These are phyloP conservation scores for Botrytis deweyae DNA, from an alignment of 2,329 filamentous ascomycete genomes.

Conservation along the genomic window DNA sequence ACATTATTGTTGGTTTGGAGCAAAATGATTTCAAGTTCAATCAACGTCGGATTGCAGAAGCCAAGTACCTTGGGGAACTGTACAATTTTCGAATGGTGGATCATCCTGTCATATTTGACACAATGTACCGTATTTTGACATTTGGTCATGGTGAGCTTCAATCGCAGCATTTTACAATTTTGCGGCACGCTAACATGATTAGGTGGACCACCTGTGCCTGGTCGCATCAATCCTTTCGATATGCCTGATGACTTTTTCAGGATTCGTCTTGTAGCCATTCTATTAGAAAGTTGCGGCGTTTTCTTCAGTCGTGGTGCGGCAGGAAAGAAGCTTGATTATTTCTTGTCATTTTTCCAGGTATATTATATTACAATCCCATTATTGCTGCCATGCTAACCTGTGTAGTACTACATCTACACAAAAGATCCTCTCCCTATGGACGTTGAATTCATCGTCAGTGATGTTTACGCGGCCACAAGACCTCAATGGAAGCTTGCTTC, in stretches of 20 bases:
- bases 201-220: slow-evolving; percentile 77
- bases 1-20: slow-evolving; percentile 83
- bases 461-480: slow-evolving; percentile 79
- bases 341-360: slow-evolving; percentile 89
- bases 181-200: slow-evolving; percentile 35
- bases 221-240: slow-evolving; percentile 75
- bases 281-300: slow-evolving; percentile 92
- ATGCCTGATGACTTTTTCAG: slow-evolving; percentile 94
- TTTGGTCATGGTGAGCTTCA: slow-evolving; percentile 67
- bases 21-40: slow-evolving; percentile 98
- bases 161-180: neutral
- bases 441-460: slow-evolving; percentile 93
- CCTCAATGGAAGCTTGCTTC: slow-evolving; percentile 90
- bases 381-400: slow-evolving; percentile 27
- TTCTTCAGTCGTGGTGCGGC: slow-evolving; percentile 93
- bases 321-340: slow-evolving; percentile 97
- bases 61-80: slow-evolving; percentile 93
- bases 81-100: slow-evolving; percentile 98
- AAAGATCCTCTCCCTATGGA: slow-evolving; percentile 94
- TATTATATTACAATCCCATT: slow-evolving; percentile 22
- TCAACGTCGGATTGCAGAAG: slow-evolving; percentile 89
- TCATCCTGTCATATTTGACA: slow-evolving; percentile 92
- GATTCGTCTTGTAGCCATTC: slow-evolving; percentile 81
- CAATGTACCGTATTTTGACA: slow-evolving; percentile 88
- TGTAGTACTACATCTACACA: slow-evolving; percentile 84